Evolutionary conservation across 2,329 filamentous ascomycete genomes (phyloP), one percentile per base, ranked within the genome.

Genomic region (Neonectria sp.): DNA sequence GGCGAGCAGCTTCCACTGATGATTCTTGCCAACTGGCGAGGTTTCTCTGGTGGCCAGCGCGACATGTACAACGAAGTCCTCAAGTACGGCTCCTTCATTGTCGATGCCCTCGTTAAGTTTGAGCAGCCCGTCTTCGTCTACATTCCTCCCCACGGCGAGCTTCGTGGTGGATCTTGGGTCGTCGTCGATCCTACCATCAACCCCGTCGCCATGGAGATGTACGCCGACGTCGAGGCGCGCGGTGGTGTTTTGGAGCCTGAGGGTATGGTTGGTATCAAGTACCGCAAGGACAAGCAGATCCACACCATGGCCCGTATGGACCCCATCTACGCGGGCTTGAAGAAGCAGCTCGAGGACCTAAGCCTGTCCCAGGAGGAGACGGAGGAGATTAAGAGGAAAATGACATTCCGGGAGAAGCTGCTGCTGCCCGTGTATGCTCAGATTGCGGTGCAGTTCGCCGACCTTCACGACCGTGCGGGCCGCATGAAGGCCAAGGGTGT

Each of bases 41-140:
- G 96, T 87, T 99, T 99, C 94, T 99, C 96, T 74, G 96, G 96
- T 86, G 96, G 96, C 72, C 96, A 99, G 85, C 94, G 95, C 75
- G 96, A 99, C 84, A 99, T 99, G 96, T 99, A 97, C 91, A 98
- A 98, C 86, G 96, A 99, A 85, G 96, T 99, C 17, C 91, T 99
- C 83, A 99, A 99, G 88, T 99, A 99, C 79, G 96, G 96, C 79
- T 98, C 95, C 21, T 98, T 96, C 89, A 99, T 99, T 79, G 96
- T 99, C 75, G 96, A 99, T 78, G 95, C 95, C 62, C 92, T 99
- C 55, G 95, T 97, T 87, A 97, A 98, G 85, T 99, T 94, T 80
- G 94, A 99, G 87, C 96, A 99, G 87, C 96, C 96, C 62, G 92
- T 99, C 83, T 99, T 99, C 80, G 94, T 99, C 71, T 99, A 99